phyloP scores from a whole-genome alignment of 768 basidiomycete genomes.

The Tulasnella sp. region DNA sequence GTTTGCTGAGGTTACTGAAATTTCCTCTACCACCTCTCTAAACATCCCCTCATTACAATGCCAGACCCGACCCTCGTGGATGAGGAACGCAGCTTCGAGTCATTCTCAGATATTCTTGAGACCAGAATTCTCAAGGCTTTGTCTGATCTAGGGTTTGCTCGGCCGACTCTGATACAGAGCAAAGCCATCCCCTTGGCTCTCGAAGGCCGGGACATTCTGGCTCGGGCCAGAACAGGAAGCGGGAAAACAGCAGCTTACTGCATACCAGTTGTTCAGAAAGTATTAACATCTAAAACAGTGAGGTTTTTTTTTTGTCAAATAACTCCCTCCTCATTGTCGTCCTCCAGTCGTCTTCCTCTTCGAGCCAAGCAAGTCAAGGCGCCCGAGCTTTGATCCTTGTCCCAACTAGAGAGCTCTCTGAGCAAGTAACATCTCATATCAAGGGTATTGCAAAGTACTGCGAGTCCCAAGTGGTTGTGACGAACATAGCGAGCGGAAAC shows the following conservation, averaged over 20 bases:
- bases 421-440: slow-evolving; percentile 73
- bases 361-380: slow-evolving; percentile 29
- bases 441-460: slow-evolving; percentile 61
- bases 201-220: slow-evolving; percentile 81
- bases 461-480: slow-evolving; percentile 54
- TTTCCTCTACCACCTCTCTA: neutral
- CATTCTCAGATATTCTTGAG: slow-evolving; percentile 72
- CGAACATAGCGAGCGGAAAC: slow-evolving; percentile 68
- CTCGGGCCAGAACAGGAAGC: slow-evolving; percentile 87
- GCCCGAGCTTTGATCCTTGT: slow-evolving; percentile 74
- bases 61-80: slow-evolving; percentile 3
- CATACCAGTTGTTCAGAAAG: slow-evolving; percentile 81
- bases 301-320: slow-evolving; percentile 25
- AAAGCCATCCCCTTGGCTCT: slow-evolving; percentile 89
- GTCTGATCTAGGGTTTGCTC: slow-evolving; percentile 79
- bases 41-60: neutral
- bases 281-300: slow-evolving; percentile 69
- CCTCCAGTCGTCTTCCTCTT: neutral
- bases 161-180: slow-evolving; percentile 83
- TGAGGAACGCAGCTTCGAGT: slow-evolving; percentile 25
- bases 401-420: slow-evolving; percentile 85
- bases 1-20: neutral
- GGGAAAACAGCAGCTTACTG: slow-evolving; percentile 97
- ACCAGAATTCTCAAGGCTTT: slow-evolving; percentile 76
- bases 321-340: neutral